Percentiles rank a stretch among this genome's conserved stretches.
Evolutionary conservation across 1,139 yeast species (phyloP).

Genomic region (Geotrichum cucujoidarum): DNA sequence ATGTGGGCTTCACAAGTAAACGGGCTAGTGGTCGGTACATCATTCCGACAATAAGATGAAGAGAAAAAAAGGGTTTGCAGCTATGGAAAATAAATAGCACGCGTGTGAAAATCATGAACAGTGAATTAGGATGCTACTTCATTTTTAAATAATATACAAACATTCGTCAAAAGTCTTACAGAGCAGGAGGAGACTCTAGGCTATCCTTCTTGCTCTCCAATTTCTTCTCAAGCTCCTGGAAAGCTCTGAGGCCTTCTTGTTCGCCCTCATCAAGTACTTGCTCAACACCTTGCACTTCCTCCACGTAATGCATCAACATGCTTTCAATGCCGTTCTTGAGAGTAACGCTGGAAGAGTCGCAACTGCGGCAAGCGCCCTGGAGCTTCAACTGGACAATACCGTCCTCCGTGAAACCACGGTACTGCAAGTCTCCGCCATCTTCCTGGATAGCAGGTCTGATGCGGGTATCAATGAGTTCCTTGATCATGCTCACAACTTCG

Average conservation of each 20-base stretch:
- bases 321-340: slow-evolving; percentile 75
- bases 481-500: slow-evolving; percentile 83
- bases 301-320: slow-evolving; percentile 80
- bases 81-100: background rate
- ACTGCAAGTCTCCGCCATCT: slow-evolving; percentile 80
- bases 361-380: slow-evolving; percentile 79
- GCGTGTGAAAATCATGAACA: slow-evolving; percentile 49
- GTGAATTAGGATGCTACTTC: slow-evolving; percentile 51
- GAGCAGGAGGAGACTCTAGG: slow-evolving; percentile 16
- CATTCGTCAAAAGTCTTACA: slow-evolving; percentile 1
- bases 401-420: slow-evolving; percentile 58
- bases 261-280: slow-evolving; percentile 63
- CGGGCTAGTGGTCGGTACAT: too few relatives aligned
- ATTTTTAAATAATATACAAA: background rate
- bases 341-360: slow-evolving; percentile 73
- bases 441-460: slow-evolving; percentile 85
- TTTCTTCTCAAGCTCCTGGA: slow-evolving; percentile 56
- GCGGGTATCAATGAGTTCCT: slow-evolving; percentile 87
- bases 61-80: background rate
- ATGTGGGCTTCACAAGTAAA: too few relatives aligned
- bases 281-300: slow-evolving; percentile 71
- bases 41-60: too few relatives aligned
- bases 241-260: slow-evolving; percentile 58
- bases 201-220: slow-evolving; percentile 26
- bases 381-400: slow-evolving; percentile 71